Percentiles rank a stretch among this genome's conserved stretches.
These are phyloP conservation scores for Toxicodendron radicans DNA, from an alignment of 345 rosid species.

Conservation along the genomic window DNA sequence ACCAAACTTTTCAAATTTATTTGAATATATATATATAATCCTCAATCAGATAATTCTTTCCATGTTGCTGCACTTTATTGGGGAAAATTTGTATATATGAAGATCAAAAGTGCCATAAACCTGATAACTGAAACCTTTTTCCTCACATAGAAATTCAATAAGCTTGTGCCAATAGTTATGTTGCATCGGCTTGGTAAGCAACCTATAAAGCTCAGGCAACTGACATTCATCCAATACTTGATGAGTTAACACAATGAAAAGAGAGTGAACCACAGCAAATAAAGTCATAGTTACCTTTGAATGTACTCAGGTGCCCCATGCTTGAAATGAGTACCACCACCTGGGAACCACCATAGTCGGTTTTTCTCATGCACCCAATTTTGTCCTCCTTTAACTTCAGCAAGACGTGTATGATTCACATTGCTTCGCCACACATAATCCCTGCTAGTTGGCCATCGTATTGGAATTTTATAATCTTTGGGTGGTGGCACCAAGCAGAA, in stretches of 20 bases:
- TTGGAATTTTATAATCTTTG: conserved; percentile 73
- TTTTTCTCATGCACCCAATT: conserved; percentile 87
- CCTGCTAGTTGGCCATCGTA: conserved; percentile 89
- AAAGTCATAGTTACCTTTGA: conserved; percentile 49
- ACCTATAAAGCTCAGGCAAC: background rate
- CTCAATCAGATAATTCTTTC: background rate
- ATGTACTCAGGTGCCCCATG: conserved; percentile 93
- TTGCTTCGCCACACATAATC: conserved; percentile 91
- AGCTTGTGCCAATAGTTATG: background rate
- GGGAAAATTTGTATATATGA: background rate
- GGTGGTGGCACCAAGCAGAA: conserved; percentile 96
- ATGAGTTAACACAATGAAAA: background rate
- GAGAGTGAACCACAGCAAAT: background rate
- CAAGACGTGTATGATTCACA: conserved; percentile 89
- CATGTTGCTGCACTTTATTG: background rate
- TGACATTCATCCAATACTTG: background rate
- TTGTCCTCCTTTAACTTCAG: conserved; percentile 92
- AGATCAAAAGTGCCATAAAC: background rate
- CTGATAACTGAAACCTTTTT: background rate
- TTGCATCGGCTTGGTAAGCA: background rate
- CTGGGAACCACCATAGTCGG: conserved; percentile 93
- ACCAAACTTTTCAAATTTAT: too few relatives aligned
- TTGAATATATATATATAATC: too few relatives aligned
- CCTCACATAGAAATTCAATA: background rate
- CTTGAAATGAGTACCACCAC: conserved; percentile 98